Evolutionary conservation across 805 yeast species (phyloP), one percentile per base, ranked within the genome.

Genomic region (Monosporozyma aquatica): DNA sequence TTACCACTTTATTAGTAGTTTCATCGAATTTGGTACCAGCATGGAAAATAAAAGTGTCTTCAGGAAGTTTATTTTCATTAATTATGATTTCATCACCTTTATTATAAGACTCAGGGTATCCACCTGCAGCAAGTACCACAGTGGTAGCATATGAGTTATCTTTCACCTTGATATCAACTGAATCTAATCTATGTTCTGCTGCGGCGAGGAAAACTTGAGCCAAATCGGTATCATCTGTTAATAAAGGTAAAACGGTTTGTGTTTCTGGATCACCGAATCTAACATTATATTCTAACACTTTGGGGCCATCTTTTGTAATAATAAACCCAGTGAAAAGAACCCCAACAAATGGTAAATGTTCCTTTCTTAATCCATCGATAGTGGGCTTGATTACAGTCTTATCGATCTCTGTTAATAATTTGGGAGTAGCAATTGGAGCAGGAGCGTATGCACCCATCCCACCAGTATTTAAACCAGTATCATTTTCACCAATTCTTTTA

Each of bases 381-480:
- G 96, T 84, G 43, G 97, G 97, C 65, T 82, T 79, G 55, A 94
- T 74, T 54, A 94, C 74, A n/a, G 74, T 70, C 38, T 70, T 68
- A 57, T 87, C 78, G 59, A 92, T 87, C 63, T 78, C 71, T 47
- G 72, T 67, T 55, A 89, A 64, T 28, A 92, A 61, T 20, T 74
- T 71, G 2, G 86, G 79, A 15, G 97, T 86, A 15, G 94, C 97
- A 48, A 87, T 72, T 43, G 98, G 98, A 9, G 97, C 95, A 25
- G 99, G 99, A 6, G 97, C 92, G 59, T 92, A 92, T 6, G 97
- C 95, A 50, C 99, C 99, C 99, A 92, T 92, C 49, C 99, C 99
- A 53, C 99, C 99, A 29, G 99, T 92, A 68, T 92, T 92, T 48
- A 90, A 73, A 21, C 99, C 99, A 30, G 78, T 70, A 63, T 92